These are phyloP conservation scores for Calendula officinalis DNA, from an alignment of 129 eudicot genomes.

Conservation along the genomic window DNA sequence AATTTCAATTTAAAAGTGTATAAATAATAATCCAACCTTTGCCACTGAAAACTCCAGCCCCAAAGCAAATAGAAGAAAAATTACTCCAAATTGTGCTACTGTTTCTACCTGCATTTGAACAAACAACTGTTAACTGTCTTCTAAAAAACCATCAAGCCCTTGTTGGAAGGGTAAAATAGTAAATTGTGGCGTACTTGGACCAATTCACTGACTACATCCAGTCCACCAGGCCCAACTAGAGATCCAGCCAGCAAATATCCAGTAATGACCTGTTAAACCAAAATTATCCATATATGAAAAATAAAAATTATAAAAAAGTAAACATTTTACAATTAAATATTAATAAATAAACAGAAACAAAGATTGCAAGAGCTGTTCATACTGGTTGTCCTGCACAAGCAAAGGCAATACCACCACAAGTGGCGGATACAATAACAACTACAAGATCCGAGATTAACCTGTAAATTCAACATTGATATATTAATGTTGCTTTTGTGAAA, in stretches of 20 bases:
- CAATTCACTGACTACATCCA: slow-evolving; percentile 86
- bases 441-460: slow-evolving; percentile 98
- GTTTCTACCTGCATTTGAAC: slow-evolving; percentile 75
- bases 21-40: slow-evolving; percentile 47
- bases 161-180: background rate
- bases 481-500: slow-evolving; percentile 10
- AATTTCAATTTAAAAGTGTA: too few species aligned
- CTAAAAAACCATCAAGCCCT: slow-evolving; percentile 1
- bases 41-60: slow-evolving; percentile 93
- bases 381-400: slow-evolving; percentile 99
- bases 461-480: slow-evolving; percentile 21
- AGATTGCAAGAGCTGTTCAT: slow-evolving; percentile 32
- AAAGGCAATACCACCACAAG: slow-evolving; percentile 97
- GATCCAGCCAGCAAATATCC: slow-evolving; percentile 98
- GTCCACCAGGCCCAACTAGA: slow-evolving; percentile 97
- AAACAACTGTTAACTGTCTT: slow-evolving; percentile 16
- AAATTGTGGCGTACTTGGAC: slow-evolving; percentile 67
- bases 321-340: background rate
- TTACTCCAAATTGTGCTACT: slow-evolving; percentile 98
- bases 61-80: slow-evolving; percentile 95
- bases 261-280: slow-evolving; percentile 71
- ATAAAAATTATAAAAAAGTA: slow-evolving; percentile 9
- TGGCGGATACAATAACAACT: slow-evolving; percentile 97
- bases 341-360: slow-evolving; percentile 12
- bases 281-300: slow-evolving; percentile 12